phyloP scores from a whole-genome alignment of 768 basidiomycete species.

The Auricularia auricula-judae region DNA sequence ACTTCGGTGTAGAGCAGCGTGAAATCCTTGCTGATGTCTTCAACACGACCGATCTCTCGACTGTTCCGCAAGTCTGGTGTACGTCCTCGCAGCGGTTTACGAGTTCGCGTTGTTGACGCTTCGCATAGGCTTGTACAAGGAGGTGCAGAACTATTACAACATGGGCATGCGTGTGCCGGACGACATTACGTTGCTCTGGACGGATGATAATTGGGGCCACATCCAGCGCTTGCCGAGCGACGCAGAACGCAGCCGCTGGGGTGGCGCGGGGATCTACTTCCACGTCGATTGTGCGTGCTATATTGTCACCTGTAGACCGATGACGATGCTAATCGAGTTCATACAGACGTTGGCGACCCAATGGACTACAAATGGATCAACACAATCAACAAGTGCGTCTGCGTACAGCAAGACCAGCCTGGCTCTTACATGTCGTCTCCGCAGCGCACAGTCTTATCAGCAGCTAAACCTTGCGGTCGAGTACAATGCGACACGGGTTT shows the following conservation, averaged over 20 bases:
- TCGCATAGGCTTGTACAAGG: slow-evolving; percentile 14
- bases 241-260: slow-evolving; percentile 46
- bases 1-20: slow-evolving; percentile 35
- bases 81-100: slow-evolving; percentile 19
- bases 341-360: slow-evolving; percentile 44
- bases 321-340: background rate
- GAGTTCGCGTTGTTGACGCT: background rate
- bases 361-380: slow-evolving; percentile 39
- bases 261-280: slow-evolving; percentile 64
- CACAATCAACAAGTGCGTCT: slow-evolving; percentile 11
- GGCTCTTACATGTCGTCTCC: slow-evolving; percentile 19
- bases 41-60: slow-evolving; percentile 23
- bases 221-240: slow-evolving; percentile 47
- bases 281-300: slow-evolving; percentile 24
- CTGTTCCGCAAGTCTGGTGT: slow-evolving; percentile 57
- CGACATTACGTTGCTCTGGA: slow-evolving; percentile 56
- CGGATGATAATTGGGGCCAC: slow-evolving; percentile 72
- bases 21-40: slow-evolving; percentile 45
- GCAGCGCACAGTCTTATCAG: slow-evolving; percentile 37
- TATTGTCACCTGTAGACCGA: background rate
- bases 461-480: slow-evolving; percentile 58
- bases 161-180: slow-evolving; percentile 47
- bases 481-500: slow-evolving; percentile 46
- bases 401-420: slow-evolving; percentile 42
- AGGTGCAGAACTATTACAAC: slow-evolving; percentile 1